Evolutionary conservation across 306 rosid species (phyloP).

Genomic region (Malus domestica): DNA sequence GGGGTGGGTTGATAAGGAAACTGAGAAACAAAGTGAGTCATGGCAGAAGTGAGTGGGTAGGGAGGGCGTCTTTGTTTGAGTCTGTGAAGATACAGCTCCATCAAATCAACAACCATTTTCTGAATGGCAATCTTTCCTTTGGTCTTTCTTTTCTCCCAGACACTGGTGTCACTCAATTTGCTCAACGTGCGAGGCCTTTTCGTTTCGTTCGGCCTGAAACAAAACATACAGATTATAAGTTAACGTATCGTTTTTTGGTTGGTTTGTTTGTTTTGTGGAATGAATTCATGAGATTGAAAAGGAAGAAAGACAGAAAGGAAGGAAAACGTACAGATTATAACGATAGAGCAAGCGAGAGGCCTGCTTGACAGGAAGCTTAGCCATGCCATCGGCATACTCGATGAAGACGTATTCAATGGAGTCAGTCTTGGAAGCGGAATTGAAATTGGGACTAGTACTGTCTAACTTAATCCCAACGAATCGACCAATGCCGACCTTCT

Average conservation of each 20-base stretch:
- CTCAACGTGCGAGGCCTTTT: constrained; percentile 72
- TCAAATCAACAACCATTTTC: constrained; percentile 96
- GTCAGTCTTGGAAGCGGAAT: background rate
- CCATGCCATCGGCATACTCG: constrained; percentile 95
- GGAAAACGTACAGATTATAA: constrained; percentile 64
- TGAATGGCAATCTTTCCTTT: constrained; percentile 92
- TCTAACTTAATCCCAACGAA: constrained; percentile 83
- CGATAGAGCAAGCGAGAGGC: constrained; percentile 90
- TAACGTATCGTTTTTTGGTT: background rate
- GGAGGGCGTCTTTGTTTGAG: constrained; percentile 82
- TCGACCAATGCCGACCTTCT: constrained; percentile 87
- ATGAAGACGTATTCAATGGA: constrained; percentile 73
- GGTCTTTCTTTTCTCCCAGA: constrained; percentile 74
- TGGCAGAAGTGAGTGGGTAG: constrained; percentile 43
- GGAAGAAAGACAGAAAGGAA: background rate
- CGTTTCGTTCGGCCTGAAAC: constrained; percentile 75
- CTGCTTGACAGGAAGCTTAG: constrained; percentile 81
- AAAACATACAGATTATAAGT: background rate
- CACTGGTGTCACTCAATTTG: constrained; percentile 68
- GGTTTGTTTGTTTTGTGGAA: background rate
- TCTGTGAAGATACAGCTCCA: constrained; percentile 89
- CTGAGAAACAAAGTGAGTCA: constrained; percentile 51
- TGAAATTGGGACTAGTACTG: constrained; percentile 37
- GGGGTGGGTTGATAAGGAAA: constrained; percentile 79
- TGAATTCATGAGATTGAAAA: background rate